Evolutionary conservation across 352 stramenopile genomes (phyloP), one percentile per base, ranked within the genome.

Genomic region (Pythium grandisporangium): DNA sequence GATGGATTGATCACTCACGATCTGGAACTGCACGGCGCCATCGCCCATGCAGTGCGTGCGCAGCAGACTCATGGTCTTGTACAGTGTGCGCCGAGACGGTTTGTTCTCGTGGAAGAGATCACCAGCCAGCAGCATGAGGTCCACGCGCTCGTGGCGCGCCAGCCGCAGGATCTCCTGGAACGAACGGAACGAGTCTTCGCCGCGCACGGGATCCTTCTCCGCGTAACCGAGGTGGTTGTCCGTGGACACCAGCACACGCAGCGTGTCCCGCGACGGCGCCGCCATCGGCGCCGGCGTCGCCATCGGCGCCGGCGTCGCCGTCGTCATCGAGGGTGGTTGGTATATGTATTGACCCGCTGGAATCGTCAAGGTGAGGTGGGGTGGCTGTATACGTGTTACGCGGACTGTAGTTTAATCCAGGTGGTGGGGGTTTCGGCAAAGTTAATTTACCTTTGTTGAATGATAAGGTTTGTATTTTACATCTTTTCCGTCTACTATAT

Each of bases 101-200:
- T 99, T 98, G 64, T 99, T 99, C 21, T 99, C 94, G 63, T 99
- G 96, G 68, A 99, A 99, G 3, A 99, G 66, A 68, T 99, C 96
- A 22, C 97, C 97, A 5, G 82, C 93, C 4, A 99, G 63, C n/a
- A 98, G 63, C 30, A 97, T 51, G 33, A 98, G 73, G 58, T 98
- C 93, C 26, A 95, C 90, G 34, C 69, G 40, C 43, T 87, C 65
- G 23, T 66, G 39, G 26, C 78, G 63, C 12, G 63, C 81, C 26
- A 89, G 51, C 45, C 66, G 60, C 43, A 96, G 61, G 20, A 95
- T 93, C 63, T 96, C 86, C 26, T 88, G 70, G 52, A 96, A 91
- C 30, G 81, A 68, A 11, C 73, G 76, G 56, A 95, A 95, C 45
- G 84, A 95, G 63, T 99, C 96, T 13, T 94, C 77, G 30, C 88